These are phyloP conservation scores for Coffea eugenioides DNA, from an alignment of 257 asterid species.

Conservation along the genomic window DNA sequence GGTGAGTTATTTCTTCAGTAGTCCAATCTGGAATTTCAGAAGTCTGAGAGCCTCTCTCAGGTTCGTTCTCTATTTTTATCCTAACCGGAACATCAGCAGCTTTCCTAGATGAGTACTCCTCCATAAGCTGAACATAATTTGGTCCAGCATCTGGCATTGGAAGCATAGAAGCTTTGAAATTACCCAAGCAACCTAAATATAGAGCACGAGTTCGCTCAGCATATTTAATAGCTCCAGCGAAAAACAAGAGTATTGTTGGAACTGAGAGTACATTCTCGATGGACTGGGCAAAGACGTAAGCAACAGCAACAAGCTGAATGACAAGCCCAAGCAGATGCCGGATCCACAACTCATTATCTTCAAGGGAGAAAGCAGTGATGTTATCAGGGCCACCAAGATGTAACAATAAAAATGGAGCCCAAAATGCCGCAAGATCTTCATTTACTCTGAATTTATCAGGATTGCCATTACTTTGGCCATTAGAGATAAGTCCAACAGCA, in stretches of 20 bases:
- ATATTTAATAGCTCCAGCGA: conserved; percentile 39
- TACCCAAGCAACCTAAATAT: conserved; percentile 30
- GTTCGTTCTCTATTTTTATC: neutral
- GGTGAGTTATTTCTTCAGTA: neutral
- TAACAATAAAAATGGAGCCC: conserved; percentile 17
- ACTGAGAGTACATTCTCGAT: conserved; percentile 28
- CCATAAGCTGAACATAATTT: conserved; percentile 32
- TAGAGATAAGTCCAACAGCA: conserved; percentile 28
- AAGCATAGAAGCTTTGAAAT: conserved; percentile 32
- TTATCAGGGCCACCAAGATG: conserved; percentile 44
- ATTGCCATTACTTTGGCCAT: neutral
- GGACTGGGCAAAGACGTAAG: conserved; percentile 33
- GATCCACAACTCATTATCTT: conserved; percentile 45
- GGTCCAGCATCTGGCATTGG: conserved; percentile 35
- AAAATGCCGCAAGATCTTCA: conserved; percentile 16
- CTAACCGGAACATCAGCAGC: neutral
- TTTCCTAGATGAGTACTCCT: conserved; percentile 13
- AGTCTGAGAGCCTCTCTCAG: neutral
- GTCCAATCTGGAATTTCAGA: too few relatives aligned
- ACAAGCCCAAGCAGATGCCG: conserved; percentile 34
- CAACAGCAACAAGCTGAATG: conserved; percentile 27
- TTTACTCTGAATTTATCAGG: neutral
- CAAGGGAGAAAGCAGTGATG: conserved; percentile 45
- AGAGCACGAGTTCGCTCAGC: conserved; percentile 36
- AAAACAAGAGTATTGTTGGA: conserved; percentile 33